Evolutionary conservation across 768 basidiomycete genomes (phyloP), one percentile per base, ranked within the genome.

Genomic region (Phanerochaete carnosa): DNA sequence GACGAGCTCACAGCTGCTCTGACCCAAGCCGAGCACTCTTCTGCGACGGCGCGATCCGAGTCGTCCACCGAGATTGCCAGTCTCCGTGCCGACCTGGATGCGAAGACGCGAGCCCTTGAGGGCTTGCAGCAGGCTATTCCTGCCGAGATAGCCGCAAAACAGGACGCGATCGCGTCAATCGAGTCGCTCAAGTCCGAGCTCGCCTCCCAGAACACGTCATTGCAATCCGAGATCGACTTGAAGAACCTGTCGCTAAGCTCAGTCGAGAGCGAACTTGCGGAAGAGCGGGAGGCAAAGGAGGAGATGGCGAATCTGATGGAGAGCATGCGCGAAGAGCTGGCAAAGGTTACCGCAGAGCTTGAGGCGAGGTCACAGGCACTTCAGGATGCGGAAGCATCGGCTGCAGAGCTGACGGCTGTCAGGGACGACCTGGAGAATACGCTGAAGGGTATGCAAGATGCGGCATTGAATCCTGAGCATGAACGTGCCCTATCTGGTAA

Each of bases 251-350:
- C 57, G 11, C 46, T 58, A 32, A 22, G 22, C 15, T 33, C 59
- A 2, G 23, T 29, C 2, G 59, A 60, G 45, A 15, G 28, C 15
- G 43, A n/a, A 13, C 26, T 55, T 6, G 53, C 35, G 5, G 35
- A 46, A 19, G 59, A 53, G 26, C 59, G 43, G 12, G 30, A 45
- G 9, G 59, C 59, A 11, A 58, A 58, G 47, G 47, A 26, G 30
- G 57, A 50, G 23, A 58, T 58, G 57, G 33, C 45, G 46, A 13
- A n/a, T 5, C 28, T 35, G 11, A 29, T 58, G 23, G 46, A 58
- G 45, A 23, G 29, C 6, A 35, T 58, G 29, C 45, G 57, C 22
- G 46, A 26, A 22, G 57, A 58, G 46, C 35, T 53, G 12, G 51
- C 35, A 16, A 53, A 47, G 53, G 26, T 45, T 9, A n/a, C 51